Base-by-base conservation (phyloP, 2,329 filamentous ascomycete genomes). In the Ramichloridium luteum region DNA sequence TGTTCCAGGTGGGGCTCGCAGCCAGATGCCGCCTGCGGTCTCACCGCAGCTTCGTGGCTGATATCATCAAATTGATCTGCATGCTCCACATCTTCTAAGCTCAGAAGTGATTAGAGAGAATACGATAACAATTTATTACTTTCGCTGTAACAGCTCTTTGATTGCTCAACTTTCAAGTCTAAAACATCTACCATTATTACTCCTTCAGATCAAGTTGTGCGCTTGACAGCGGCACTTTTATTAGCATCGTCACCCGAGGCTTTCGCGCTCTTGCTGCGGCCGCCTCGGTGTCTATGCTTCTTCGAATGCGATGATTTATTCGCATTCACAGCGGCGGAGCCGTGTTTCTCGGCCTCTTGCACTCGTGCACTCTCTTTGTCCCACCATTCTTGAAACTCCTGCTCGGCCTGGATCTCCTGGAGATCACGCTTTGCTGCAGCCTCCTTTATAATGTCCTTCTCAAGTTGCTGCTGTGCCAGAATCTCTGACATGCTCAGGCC, bases 311-410 rank as follows among this genome's bases (percentile, higher is more conserved):
- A 13, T 8, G 35, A 25, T 31, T 44, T 41, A 11, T 28, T 20
- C 11, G 41, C 25, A 17, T 8, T 25, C 12, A 29, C 31, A 26
- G 25, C 32, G 12, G 40, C 40, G n/a, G 35, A 30, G 18, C 25
- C 34, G 16, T 35, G 32, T 26, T 39, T 38, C 32, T 49, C 46
- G 2, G 40, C 47, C 30, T 53, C 51, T 30, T 52, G 48, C 22
- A 79, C 72, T 16, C 80, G 68, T 37, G 69, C 68, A 47, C 77
- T 84, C 56, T 93, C 86, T 40, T 80, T 76, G 44, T 92, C 83
- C 85, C 85, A 93, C 85, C 86, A 93, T 53, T 92, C 77, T 53
- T 94, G 83, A 53, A 98, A 98, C 31, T 84, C 84, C 52, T 98
- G 90, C 57, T 98, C 90, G 43, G 90, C 76, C 54, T 98, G 90